Evolutionary conservation across 441 rosid species (phyloP), one percentile per base, ranked within the genome.

Genomic region (Raphanus hybrid): DNA sequence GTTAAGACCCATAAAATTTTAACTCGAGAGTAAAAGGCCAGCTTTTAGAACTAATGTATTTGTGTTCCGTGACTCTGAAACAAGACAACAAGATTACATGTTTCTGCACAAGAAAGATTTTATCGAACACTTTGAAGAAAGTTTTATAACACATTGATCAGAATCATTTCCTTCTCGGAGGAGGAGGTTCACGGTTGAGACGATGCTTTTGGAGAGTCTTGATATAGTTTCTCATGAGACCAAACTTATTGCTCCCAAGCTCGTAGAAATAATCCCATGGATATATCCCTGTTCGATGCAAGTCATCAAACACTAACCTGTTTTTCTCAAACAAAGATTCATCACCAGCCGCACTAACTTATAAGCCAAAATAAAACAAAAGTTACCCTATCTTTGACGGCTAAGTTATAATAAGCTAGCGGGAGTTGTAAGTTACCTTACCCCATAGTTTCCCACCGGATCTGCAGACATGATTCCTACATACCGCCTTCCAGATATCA

Each of bases 381-480:
- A 11, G 68, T 14, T 60, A 16, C 2, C 1, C 1, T 29, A 59
- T 57, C 45, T 32, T 58, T 45, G 62, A 63, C 43, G 43, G 50
- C 50, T 54, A 69, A 45, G 5, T 34, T 32, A 60, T 23, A 7
- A 27, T 43, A 60, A 60, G 5, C 3, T 58, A 23, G 52, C 8
- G 6, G 11, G 32, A 65, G 26, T 48, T 16, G 45, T 9, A 77
- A 58, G 74, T 15, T 90, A 96, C 97, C 98, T 90, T 78, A 94
- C 95, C 81, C 98, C 97, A 10, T 94, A 94, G 90, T 92, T 94
- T 73, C 97, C 98, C 2, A 96, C 88, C 35, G 96, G 98, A 80
- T 92, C 95, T 1, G 92, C 96, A 81, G 91, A 91, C 93, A 94
- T 92, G 81, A 94, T 92, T 55, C 99, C 97, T 39, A 96, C 98